These are phyloP conservation scores for Pyracantha coccinea DNA, from an alignment of 331 rosid genomes.

Conservation along the genomic window DNA sequence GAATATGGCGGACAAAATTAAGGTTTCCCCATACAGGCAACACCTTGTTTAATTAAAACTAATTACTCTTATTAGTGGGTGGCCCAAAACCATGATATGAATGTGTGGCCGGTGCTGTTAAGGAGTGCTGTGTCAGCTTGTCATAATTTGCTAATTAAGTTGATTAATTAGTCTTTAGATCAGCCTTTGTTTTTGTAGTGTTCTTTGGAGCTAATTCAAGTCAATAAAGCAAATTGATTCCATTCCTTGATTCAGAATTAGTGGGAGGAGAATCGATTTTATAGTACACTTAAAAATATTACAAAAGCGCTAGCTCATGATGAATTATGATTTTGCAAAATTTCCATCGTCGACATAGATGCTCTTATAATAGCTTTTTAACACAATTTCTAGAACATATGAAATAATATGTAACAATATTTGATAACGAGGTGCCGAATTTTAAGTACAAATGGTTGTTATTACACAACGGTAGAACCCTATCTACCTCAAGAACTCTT, in stretches of 20 bases:
- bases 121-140: constrained; percentile 16
- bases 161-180: neutral
- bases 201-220: constrained; percentile 4
- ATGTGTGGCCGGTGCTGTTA: constrained; percentile 30
- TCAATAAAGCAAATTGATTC: constrained; percentile 15
- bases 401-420: neutral
- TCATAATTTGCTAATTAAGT: neutral
- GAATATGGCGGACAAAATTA: constrained; percentile 79
- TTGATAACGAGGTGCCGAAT: neutral
- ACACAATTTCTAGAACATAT: neutral
- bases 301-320: neutral
- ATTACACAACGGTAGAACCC: neutral
- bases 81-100: constrained; percentile 6
- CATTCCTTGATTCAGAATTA: neutral
- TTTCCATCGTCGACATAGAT: neutral
- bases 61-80: constrained; percentile 30
- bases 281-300: neutral
- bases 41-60: neutral
- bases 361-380: neutral
- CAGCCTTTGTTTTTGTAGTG: neutral
- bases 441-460: neutral
- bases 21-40: constrained; percentile 44
- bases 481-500: neutral
- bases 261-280: constrained; percentile 16
- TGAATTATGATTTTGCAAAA: neutral